Percentiles rank a stretch among this genome's conserved stretches.
phyloP scores from a whole-genome alignment of 1,284 basidiomycete genomes.

The Sporisorium graminicola region DNA sequence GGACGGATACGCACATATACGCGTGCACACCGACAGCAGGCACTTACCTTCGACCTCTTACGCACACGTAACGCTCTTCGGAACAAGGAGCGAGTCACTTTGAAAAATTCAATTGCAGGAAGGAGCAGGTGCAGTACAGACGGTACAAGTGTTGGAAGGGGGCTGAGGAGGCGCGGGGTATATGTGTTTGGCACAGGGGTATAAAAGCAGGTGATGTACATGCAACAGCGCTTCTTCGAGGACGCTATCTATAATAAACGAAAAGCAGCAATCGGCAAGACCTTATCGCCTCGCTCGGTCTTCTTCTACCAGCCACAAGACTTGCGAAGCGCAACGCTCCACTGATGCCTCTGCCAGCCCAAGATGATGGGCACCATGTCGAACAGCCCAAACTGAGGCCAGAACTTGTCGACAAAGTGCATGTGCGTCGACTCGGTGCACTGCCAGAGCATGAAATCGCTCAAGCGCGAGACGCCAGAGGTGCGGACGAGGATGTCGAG shows the following conservation, averaged over 20 bases:
- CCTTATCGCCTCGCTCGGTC: no score
- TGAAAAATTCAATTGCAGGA: no score
- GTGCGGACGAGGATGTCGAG: slow-evolving; percentile 93
- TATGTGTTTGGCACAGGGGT: no score
- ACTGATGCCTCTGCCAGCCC: slow-evolving; percentile 78
- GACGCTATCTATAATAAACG: no score
- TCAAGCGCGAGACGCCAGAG: slow-evolving; percentile 88
- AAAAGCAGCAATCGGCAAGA: no score
- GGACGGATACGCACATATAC: not conserved
- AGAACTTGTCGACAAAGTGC: slow-evolving; percentile 90
- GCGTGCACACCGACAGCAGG: no score
- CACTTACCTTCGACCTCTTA: no score
- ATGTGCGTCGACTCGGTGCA: slow-evolving; percentile 85
- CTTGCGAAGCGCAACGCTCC: slow-evolving; percentile 20
- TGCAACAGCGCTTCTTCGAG: not conserved
- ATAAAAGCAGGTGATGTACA: not conserved
- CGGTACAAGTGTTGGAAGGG: no score
- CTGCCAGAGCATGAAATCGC: slow-evolving; percentile 94
- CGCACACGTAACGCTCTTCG: no score
- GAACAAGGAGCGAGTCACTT: no score
- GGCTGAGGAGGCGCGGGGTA: not conserved
- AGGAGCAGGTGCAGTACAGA: no score
- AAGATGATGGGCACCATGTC: slow-evolving; percentile 88
- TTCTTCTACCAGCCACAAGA: slow-evolving; percentile 32
- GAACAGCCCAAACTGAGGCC: slow-evolving; percentile 92